Conservation (phyloP, 176 grass and related monocot genomes). For the Avena eriantha region DNA sequence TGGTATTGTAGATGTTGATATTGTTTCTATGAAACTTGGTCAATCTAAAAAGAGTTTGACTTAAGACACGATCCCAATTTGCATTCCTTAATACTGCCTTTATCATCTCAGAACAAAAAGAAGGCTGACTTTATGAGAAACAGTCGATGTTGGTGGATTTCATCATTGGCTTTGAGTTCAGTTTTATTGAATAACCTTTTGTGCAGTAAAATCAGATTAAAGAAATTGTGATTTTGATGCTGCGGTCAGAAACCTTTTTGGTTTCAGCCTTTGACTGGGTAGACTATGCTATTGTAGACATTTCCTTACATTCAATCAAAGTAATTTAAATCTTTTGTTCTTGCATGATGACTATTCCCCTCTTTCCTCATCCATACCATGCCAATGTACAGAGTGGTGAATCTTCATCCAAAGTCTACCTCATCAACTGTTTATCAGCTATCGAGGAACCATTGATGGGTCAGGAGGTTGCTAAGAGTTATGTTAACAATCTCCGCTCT, state of each 20-base stretch:
- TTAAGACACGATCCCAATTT: constrained; percentile 11
- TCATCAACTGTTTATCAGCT: constrained; percentile 97
- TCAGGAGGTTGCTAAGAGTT: constrained; percentile 73
- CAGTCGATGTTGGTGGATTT: neutral
- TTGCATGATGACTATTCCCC: constrained; percentile 27
- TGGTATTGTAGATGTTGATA: neutral
- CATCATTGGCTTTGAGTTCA: constrained; percentile 24
- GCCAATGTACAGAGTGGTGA: constrained; percentile 67
- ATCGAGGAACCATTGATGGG: constrained; percentile 82
- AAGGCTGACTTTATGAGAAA: neutral
- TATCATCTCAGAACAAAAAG: neutral
- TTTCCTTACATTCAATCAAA: constrained; percentile 34
- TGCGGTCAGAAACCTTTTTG: neutral
- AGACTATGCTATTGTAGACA: neutral
- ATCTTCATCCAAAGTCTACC: constrained; percentile 81
- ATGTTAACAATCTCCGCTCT: constrained; percentile 64
- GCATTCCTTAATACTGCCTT: neutral
- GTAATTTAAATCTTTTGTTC: constrained; percentile 30
- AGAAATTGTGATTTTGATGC: neutral
- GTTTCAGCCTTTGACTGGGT: constrained; percentile 22
- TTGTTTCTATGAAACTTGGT: neutral
- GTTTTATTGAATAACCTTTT: constrained; percentile 21
- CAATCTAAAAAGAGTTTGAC: neutral
- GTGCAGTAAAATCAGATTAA: constrained; percentile 8
- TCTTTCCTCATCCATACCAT: constrained; percentile 30